Evolutionary conservation across 2,329 filamentous ascomycete genomes (phyloP).

Genomic region (Pestalotiopsis sp.): DNA sequence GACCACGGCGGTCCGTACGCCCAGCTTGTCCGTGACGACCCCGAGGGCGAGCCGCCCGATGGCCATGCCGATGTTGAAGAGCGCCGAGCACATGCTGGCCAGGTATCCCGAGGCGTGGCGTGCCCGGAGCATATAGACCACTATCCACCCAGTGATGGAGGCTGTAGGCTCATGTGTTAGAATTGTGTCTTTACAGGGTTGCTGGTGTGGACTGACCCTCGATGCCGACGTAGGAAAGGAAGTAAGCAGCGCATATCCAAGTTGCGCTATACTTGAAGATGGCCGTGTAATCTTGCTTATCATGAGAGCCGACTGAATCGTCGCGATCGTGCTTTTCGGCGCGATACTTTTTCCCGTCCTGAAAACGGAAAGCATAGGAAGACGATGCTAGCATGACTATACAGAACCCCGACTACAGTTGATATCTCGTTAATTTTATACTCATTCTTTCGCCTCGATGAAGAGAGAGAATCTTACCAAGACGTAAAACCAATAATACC

Average conservation of each 20-base stretch:
- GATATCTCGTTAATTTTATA: not conserved
- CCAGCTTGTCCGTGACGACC: slow-evolving; percentile 32
- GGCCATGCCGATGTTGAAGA: slow-evolving; percentile 48
- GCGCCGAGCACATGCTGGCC: slow-evolving; percentile 42
- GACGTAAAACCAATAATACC: slow-evolving; percentile 42
- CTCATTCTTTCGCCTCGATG: too few relatives aligned
- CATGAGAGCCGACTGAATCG: not conserved
- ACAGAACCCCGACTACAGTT: slow-evolving; percentile 18
- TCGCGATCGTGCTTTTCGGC: slow-evolving; percentile 18
- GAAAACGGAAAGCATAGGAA: slow-evolving; percentile 37
- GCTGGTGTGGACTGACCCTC: slow-evolving; percentile 28
- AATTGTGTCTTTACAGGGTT: too few relatives aligned
- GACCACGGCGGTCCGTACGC: slow-evolving; percentile 28
- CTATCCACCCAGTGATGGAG: slow-evolving; percentile 47
- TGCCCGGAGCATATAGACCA: slow-evolving; percentile 45
- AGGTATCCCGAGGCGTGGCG: slow-evolving; percentile 38
- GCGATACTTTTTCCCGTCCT: slow-evolving; percentile 34
- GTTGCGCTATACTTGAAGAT: slow-evolving; percentile 36
- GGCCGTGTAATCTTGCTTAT: slow-evolving; percentile 16
- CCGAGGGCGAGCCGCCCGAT: slow-evolving; percentile 38
- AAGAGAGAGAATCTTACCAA: slow-evolving; percentile 30
- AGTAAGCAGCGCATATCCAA: slow-evolving; percentile 44
- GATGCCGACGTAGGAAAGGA: slow-evolving; percentile 46
- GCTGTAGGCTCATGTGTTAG: slow-evolving; percentile 14
- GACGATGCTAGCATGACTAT: slow-evolving; percentile 30